Evolutionary conservation across 768 basidiomycete species (phyloP).

Genomic region (Amanita exitialis): DNA sequence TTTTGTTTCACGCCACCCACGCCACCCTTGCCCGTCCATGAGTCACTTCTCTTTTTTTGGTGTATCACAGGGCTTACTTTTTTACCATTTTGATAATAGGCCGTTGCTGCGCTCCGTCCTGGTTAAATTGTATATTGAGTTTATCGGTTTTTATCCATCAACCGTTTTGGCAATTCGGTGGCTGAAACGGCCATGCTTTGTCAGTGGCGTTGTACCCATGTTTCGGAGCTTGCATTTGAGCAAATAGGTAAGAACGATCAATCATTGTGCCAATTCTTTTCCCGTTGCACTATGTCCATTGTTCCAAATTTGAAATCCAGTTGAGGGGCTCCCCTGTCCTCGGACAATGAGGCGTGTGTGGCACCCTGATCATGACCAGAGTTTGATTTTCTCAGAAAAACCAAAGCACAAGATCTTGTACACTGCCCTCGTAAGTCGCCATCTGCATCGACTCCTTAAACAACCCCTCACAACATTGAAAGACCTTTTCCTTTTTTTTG

Average conservation of each 20-base stretch:
- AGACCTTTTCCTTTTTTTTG: too few species aligned
- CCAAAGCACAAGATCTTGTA: slow-evolving; percentile 74
- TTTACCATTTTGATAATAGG: slow-evolving; percentile 28
- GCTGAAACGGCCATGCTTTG: background rate
- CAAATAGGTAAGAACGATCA: slow-evolving; percentile 7
- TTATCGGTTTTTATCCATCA: too few species aligned
- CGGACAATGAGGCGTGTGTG: background rate
- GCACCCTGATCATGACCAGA: background rate
- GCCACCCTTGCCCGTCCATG: too few species aligned
- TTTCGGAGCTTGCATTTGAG: slow-evolving; percentile 9
- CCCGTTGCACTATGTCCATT: background rate
- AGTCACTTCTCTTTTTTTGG: too few species aligned
- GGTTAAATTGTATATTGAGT: slow-evolving; percentile 68
- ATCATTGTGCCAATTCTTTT: background rate
- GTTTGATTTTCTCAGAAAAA: slow-evolving; percentile 54
- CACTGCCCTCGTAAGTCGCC: slow-evolving; percentile 55
- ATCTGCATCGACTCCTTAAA: background rate
- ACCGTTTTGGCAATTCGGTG: background rate
- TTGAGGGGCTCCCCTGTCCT: background rate
- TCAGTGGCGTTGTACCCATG: slow-evolving; percentile 8
- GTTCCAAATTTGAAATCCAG: background rate
- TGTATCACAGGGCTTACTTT: background rate
- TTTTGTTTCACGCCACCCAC: slow-evolving; percentile 6
- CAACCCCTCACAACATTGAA: too few species aligned
- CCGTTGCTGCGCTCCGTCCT: slow-evolving; percentile 58